These are phyloP conservation scores for Russula lepida DNA, from an alignment of 768 basidiomycete species.

Conservation along the genomic window DNA sequence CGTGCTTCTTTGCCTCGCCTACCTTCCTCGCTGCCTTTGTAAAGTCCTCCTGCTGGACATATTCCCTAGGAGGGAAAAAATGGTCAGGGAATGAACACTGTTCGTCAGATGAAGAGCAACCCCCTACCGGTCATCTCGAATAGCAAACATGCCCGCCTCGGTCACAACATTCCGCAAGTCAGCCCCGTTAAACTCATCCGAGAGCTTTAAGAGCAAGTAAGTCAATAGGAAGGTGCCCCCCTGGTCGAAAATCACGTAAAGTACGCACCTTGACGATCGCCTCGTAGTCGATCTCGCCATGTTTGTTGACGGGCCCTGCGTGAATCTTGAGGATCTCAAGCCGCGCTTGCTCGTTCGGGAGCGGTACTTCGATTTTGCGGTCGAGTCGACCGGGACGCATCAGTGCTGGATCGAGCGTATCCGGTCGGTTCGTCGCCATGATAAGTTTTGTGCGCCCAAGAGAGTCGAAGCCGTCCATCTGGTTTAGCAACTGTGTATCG, in stretches of 20 bases:
- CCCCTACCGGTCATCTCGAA: slow-evolving; percentile 81
- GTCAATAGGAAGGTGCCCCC: background rate
- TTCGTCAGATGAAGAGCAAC: background rate
- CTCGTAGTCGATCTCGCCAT: slow-evolving; percentile 93
- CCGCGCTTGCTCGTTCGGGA: slow-evolving; percentile 95
- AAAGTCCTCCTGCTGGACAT: slow-evolving; percentile 88
- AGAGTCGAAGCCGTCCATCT: slow-evolving; percentile 99
- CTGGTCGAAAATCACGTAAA: background rate
- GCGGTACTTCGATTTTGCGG: slow-evolving; percentile 94
- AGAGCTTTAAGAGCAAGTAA: slow-evolving; percentile 40
- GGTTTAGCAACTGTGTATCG: slow-evolving; percentile 73
- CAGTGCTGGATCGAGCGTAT: slow-evolving; percentile 94
- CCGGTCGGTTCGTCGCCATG: slow-evolving; percentile 99
- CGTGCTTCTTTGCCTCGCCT: slow-evolving; percentile 94
- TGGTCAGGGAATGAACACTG: background rate
- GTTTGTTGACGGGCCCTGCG: slow-evolving; percentile 87
- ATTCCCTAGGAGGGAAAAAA: slow-evolving; percentile 46
- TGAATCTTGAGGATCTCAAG: slow-evolving; percentile 98
- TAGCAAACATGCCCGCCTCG: slow-evolving; percentile 97
- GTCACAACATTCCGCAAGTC: slow-evolving; percentile 93
- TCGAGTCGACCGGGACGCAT: slow-evolving; percentile 94
- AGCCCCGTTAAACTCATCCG: slow-evolving; percentile 92
- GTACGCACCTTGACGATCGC: slow-evolving; percentile 85
- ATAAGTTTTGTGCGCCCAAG: slow-evolving; percentile 93
- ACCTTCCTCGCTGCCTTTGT: slow-evolving; percentile 96